Evolutionary conservation across 75 land plant genomes (phyloP).

Genomic region (Pinus tabuliformis): DNA sequence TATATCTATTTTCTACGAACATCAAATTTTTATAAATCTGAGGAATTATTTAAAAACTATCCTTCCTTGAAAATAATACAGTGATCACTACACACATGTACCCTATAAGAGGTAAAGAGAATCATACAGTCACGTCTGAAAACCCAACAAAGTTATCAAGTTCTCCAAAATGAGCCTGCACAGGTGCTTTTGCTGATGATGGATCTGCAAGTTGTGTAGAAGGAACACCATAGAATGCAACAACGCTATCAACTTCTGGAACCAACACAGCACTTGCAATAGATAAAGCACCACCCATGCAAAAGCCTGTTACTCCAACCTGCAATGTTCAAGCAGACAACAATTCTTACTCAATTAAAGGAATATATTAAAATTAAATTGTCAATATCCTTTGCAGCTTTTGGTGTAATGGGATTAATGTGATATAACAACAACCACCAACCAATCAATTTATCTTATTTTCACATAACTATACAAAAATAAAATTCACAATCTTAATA

Average conservation of each 20-base stretch:
- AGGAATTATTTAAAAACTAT: background rate
- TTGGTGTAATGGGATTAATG: background rate
- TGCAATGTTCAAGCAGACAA: slow-evolving; percentile 17
- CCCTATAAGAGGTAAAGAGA: background rate
- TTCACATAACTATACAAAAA: background rate
- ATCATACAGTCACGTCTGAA: slow-evolving; percentile 76
- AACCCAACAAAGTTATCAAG: slow-evolving; percentile 79
- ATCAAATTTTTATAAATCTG: too few species aligned
- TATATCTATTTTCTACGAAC: too few species aligned
- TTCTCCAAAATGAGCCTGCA: slow-evolving; percentile 97
- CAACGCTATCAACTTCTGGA: slow-evolving; percentile 87
- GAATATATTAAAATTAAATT: background rate
- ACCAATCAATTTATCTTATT: background rate
- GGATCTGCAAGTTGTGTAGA: slow-evolving; percentile 78
- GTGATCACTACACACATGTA: background rate
- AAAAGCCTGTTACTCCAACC: slow-evolving; percentile 95
- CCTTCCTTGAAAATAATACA: slow-evolving; percentile 1
- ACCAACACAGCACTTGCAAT: slow-evolving; percentile 85
- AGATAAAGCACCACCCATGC: slow-evolving; percentile 97
- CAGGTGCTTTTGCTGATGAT: slow-evolving; percentile 66
- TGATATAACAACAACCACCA: background rate
- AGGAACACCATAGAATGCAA: slow-evolving; percentile 85
- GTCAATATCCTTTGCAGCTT: background rate
- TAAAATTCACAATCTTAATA: background rate
- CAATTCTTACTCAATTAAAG: background rate